Conservation (phyloP, 2,329 filamentous ascomycete species). For the Rhexocercosporidium sp. region DNA sequence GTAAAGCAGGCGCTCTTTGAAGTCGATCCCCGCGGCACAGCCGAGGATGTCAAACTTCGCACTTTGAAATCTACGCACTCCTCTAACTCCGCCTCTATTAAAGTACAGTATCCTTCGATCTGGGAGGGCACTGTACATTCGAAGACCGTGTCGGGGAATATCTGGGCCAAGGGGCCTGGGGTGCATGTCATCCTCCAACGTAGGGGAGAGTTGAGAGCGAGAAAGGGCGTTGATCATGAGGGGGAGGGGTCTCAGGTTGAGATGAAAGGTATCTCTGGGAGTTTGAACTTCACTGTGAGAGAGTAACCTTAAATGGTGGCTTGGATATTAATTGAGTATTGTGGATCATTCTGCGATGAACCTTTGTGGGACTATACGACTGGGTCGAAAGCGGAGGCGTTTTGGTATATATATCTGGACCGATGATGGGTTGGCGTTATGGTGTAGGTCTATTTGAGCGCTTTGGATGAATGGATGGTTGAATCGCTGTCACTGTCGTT, state of each 20-base stretch:
- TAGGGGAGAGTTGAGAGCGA: conserved; percentile 33
- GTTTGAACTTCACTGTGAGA: conserved; percentile 28
- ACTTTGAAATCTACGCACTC: conserved; percentile 33
- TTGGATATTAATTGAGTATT: not conserved
- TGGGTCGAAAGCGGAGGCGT: conserved; percentile 1
- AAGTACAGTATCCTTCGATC: conserved; percentile 32
- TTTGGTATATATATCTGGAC: not conserved
- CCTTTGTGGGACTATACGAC: conserved; percentile 1
- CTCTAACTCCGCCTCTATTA: conserved; percentile 30
- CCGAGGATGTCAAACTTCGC: conserved; percentile 23
- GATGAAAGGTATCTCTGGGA: conserved; percentile 34
- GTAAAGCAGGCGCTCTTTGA: conserved; percentile 13
- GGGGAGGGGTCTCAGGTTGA: conserved; percentile 32
- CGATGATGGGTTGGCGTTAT: not conserved
- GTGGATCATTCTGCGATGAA: not conserved
- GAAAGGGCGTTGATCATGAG: conserved; percentile 34
- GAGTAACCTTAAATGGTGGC: not conserved
- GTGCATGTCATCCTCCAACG: conserved; percentile 31
- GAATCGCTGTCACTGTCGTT: not conserved
- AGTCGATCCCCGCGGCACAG: not conserved
- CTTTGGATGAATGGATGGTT: not conserved
- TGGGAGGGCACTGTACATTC: conserved; percentile 38
- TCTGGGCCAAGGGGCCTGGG: conserved; percentile 30
- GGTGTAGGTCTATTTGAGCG: not conserved
- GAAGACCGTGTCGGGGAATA: conserved; percentile 34